A percentile compares a stretch with the other conserved stretches of the same genome.
Evolutionary conservation across 2,329 filamentous ascomycete species (phyloP).

Genomic region (Cladosporium sp.): DNA sequence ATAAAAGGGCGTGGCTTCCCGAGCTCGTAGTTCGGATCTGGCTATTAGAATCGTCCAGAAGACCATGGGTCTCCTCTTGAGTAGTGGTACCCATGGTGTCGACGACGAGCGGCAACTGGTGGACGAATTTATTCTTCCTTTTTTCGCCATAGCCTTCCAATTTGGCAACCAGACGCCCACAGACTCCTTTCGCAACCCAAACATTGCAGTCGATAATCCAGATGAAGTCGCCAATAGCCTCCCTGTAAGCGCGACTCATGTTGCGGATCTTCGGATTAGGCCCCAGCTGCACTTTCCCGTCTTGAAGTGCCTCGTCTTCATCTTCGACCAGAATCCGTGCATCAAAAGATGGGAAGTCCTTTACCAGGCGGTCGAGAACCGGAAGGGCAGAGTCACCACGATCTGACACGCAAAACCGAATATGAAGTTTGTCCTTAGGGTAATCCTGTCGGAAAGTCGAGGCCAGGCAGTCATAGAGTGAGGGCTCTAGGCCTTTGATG

Average conservation of each 20-base stretch:
- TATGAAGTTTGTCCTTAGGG: slow-evolving; percentile 67
- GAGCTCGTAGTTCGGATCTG: slow-evolving; percentile 15
- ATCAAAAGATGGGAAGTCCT: slow-evolving; percentile 68
- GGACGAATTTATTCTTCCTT: slow-evolving; percentile 75
- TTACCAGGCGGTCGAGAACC: slow-evolving; percentile 64
- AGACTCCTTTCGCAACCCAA: slow-evolving; percentile 76
- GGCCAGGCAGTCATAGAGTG: slow-evolving; percentile 86
- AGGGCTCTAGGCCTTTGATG: slow-evolving; percentile 85
- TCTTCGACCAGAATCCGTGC: slow-evolving; percentile 73
- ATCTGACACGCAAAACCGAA: slow-evolving; percentile 77
- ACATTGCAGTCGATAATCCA: slow-evolving; percentile 98
- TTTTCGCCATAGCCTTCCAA: slow-evolving; percentile 63
- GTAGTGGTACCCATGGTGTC: slow-evolving; percentile 49
- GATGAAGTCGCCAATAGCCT: slow-evolving; percentile 79
- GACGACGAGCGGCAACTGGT: slow-evolving; percentile 86
- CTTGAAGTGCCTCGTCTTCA: slow-evolving; percentile 67
- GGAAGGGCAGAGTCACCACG: slow-evolving; percentile 71
- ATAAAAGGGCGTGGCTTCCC: slow-evolving; percentile 4
- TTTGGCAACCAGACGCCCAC: slow-evolving; percentile 83
- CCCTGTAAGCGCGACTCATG: slow-evolving; percentile 86
- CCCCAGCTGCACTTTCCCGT: slow-evolving; percentile 56
- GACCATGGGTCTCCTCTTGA: slow-evolving; percentile 21
- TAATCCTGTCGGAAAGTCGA: slow-evolving; percentile 81
- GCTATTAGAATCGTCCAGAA: slow-evolving; percentile 19
- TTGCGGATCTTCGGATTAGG: slow-evolving; percentile 99